Conservation (phyloP, 2,329 filamentous ascomycete genomes). For the Fusarium proliferatum region DNA sequence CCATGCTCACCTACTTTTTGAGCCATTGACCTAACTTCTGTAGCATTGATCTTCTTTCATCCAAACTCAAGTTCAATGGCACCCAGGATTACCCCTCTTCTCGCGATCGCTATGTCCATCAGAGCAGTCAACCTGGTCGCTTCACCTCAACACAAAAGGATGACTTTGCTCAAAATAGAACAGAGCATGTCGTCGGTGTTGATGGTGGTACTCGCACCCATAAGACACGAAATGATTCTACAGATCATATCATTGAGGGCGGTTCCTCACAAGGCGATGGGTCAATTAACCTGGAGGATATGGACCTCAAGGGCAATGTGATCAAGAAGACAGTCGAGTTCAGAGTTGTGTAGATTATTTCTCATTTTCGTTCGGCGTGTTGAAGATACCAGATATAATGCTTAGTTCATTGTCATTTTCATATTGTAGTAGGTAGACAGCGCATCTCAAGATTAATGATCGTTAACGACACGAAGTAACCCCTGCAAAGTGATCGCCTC, state of each 20-base stretch:
- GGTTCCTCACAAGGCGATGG: conserved; percentile 11
- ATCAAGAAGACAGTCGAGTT: conserved; percentile 39
- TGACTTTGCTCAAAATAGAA: conserved; percentile 3
- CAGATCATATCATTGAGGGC: conserved; percentile 32
- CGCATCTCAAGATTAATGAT: not conserved
- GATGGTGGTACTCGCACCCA: conserved; percentile 9
- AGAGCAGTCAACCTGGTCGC: conserved; percentile 9
- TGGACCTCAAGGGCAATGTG: conserved; percentile 33
- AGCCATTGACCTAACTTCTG: not conserved
- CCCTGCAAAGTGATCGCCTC: no score
- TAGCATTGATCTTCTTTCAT: conserved; percentile 50
- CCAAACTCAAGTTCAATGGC: conserved; percentile 43
- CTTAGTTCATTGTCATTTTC: not conserved
- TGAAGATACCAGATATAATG: not conserved
- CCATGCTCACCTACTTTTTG: rapidly evolving
- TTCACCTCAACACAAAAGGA: conserved; percentile 29
- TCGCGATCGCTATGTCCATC: conserved; percentile 16
- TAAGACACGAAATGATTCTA: conserved; percentile 29
- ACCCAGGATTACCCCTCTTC: conserved; percentile 24
- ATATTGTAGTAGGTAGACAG: not conserved
- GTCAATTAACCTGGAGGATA: conserved; percentile 32
- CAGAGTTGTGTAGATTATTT: conserved; percentile 6
- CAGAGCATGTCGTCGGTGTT: conserved; percentile 20
- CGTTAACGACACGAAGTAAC: not conserved
- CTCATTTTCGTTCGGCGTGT: not conserved